These are phyloP conservation scores for Pythium periplocum DNA, from an alignment of 352 stramenopile species.

Conservation along the genomic window DNA sequence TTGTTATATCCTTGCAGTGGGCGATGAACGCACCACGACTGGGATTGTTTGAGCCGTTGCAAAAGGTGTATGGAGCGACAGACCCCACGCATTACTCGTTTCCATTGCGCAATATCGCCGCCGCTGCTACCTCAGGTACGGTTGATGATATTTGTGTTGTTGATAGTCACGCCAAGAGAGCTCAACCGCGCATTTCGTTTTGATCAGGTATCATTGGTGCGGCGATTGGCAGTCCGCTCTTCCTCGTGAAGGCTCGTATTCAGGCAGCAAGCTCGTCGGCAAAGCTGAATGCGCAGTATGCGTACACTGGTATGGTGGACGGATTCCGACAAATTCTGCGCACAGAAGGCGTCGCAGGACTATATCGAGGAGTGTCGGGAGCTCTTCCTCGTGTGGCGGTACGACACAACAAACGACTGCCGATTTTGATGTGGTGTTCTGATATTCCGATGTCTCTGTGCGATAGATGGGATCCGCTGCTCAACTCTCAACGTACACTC, in stretches of 20 bases:
- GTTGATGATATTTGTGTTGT: not conserved
- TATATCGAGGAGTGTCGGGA: conserved; percentile 71
- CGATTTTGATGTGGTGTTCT: conserved; percentile 1
- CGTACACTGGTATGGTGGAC: conserved; percentile 84
- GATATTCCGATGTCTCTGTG: not conserved
- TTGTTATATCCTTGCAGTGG: conserved; percentile 20
- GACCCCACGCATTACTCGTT: conserved; percentile 72
- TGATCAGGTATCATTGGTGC: conserved; percentile 61
- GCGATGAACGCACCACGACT: conserved; percentile 80
- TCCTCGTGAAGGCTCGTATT: conserved; percentile 81
- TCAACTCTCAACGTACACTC: conserved; percentile 82
- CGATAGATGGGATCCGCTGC: conserved; percentile 72
- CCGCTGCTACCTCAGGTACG: conserved; percentile 61
- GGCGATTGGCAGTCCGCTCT: conserved; percentile 78
- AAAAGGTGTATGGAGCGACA: conserved; percentile 74
- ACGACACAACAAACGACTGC: conserved; percentile 2
- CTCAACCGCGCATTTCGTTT: conserved; percentile 1
- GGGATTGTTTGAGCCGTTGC: conserved; percentile 73
- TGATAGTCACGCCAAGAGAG: not conserved
- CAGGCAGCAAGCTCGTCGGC: conserved; percentile 69
- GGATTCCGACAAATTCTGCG: conserved; percentile 73
- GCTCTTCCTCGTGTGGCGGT: conserved; percentile 77
- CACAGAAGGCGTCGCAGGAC: conserved; percentile 55
- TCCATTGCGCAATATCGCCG: conserved; percentile 67
- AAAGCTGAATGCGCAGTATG: conserved; percentile 80